Base-by-base conservation (phyloP, 768 basidiomycete genomes). In the Hebeloma cylindrosporum region DNA sequence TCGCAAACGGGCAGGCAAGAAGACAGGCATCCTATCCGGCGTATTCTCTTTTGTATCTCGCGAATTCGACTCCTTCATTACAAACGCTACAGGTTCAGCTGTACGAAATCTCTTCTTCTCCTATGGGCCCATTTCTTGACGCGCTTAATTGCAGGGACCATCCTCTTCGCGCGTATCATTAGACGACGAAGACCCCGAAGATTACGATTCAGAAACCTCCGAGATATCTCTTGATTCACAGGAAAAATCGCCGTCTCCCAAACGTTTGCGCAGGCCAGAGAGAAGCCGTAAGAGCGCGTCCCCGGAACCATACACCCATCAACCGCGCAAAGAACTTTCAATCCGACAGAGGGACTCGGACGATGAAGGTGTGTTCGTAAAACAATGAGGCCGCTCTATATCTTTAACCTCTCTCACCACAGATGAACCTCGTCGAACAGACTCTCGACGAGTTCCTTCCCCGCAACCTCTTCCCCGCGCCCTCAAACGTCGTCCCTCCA, bases 31-130 rank as follows among this genome's bases (percentile, higher is more conserved):
- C 33, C 47, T 64, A 26, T 47, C 55, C 10, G 80, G 79, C 50
- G 82, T 89, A 4, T 72, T 88, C 51, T 74, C 67, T 60, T 87
- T 82, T 59, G 77, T 91, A 4, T 79, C 85, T 8, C 72, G 79
- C 38, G 88, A 91, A 60, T 58, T 89, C 27, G 80, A 80, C 34
- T 80, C 80, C 8, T 90, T 91, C 60, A 73, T 89, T 18, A 64
- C 75, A 14, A 83, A 70, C 54, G 88, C 88, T 36, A 79, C 82
- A 7, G 82, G 80, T 4, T 64, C 66, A 16, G 30, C 48, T 27
- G 56, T 56, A 39, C 32, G 50, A 32, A 40, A 45, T 21, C 13
- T 33, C 38, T 31, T 21, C 22, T 22, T 39, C 31, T n/a, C 28
- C 38, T 7, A 18, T 46, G 25, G 23, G 11, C 16, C 40, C 34